These are phyloP conservation scores for Venturia pyrina DNA, from an alignment of 2,329 filamentous ascomycete genomes.

Conservation along the genomic window DNA sequence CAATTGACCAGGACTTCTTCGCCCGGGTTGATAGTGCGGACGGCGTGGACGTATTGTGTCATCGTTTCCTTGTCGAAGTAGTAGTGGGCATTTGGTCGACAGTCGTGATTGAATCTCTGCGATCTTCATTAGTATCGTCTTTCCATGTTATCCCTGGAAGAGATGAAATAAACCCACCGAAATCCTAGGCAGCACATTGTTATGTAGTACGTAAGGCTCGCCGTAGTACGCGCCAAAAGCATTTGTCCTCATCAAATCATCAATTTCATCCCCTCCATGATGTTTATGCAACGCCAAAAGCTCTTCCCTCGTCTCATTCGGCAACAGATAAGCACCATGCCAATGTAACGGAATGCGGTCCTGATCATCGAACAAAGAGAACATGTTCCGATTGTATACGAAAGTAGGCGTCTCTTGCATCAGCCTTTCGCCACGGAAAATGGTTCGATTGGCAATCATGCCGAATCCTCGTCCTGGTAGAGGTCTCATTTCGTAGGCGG, in stretches of 20 bases:
- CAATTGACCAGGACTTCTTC: slow-evolving; percentile 24
- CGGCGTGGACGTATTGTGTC: slow-evolving; percentile 20
- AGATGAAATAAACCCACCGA: slow-evolving; percentile 1
- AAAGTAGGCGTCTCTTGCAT: slow-evolving; percentile 12
- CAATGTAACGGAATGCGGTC: slow-evolving; percentile 8
- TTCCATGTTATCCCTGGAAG: neutral
- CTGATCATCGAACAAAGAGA: neutral
- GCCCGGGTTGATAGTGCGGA: slow-evolving; percentile 20
- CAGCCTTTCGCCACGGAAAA: slow-evolving; percentile 10
- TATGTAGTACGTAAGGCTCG: slow-evolving; percentile 4
- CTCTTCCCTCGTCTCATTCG: slow-evolving; percentile 10
- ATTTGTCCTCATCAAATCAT: slow-evolving; percentile 13
- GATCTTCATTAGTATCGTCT: neutral
- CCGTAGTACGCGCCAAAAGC: slow-evolving; percentile 10
- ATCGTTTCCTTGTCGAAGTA: slow-evolving; percentile 23
- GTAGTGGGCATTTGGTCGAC: slow-evolving; percentile 24
- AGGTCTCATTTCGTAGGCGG: slow-evolving; percentile 1
- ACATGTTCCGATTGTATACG: neutral
- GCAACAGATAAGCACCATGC: slow-evolving; percentile 9
- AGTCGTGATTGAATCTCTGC: slow-evolving; percentile 26
- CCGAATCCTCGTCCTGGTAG: slow-evolving; percentile 11
- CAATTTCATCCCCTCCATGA: slow-evolving; percentile 10
- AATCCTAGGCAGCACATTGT: slow-evolving; percentile 10
- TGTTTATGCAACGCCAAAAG: slow-evolving; percentile 10
- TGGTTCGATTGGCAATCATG: slow-evolving; percentile 11